These are phyloP conservation scores for Kwoniella heveanensis DNA, from an alignment of 768 basidiomycete species.

Conservation along the genomic window DNA sequence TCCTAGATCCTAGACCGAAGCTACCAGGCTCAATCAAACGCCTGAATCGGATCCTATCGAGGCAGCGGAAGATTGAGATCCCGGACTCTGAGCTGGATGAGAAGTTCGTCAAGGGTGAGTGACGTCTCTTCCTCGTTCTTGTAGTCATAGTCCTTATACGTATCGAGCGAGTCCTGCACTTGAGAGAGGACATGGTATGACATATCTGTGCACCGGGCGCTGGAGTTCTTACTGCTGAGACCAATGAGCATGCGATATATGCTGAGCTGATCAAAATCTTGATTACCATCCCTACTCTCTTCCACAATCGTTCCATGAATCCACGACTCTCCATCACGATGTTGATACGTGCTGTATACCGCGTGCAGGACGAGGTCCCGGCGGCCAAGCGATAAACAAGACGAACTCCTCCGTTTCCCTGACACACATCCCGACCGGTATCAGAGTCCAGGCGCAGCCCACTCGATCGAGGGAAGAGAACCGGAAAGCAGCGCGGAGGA, in stretches of 20 bases:
- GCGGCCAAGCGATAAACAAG: conserved; percentile 97
- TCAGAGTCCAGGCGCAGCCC: conserved; percentile 83
- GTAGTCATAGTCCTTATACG: no score
- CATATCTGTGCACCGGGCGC: no score
- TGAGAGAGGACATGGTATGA: no score
- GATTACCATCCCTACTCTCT: no score
- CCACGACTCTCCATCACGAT: background rate
- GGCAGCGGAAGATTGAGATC: conserved; percentile 63
- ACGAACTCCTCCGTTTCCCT: conserved; percentile 79
- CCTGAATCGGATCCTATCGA: conserved; percentile 47
- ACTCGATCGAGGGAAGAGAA: conserved; percentile 82
- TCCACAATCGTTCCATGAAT: background rate
- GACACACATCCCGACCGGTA: conserved; percentile 81
- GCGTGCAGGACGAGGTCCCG: conserved; percentile 77
- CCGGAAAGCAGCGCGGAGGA: conserved; percentile 71
- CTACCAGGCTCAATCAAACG: conserved; percentile 52
- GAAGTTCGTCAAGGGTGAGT: conserved; percentile 77
- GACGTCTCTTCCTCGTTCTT: background rate
- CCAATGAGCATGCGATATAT: no score
- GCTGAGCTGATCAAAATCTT: no score
- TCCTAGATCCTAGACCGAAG: conserved; percentile 22
- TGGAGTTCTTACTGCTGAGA: no score
- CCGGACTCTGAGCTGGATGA: conserved; percentile 83
- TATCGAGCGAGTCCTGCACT: no score
- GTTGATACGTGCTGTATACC: background rate